Evolutionary conservation across 257 asterid genomes (phyloP), one percentile per base, ranked within the genome.

Genomic region (Thymus mandschuricus): DNA sequence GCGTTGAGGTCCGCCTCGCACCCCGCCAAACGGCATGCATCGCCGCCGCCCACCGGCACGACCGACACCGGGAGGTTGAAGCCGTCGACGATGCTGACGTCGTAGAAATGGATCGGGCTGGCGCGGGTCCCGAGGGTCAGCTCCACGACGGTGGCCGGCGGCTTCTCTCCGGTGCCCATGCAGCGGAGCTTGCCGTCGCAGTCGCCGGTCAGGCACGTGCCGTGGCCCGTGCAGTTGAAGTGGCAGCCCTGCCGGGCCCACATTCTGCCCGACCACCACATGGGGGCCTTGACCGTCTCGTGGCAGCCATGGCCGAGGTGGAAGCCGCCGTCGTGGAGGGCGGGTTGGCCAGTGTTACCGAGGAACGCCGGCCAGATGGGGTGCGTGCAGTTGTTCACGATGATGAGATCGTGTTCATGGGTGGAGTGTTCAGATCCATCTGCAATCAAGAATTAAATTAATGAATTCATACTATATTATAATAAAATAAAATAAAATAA

Each of bases 321-420:
- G 79, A 91, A 87, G 6, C 97, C 96, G 11, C 96, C 96, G 45
- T 70, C 79, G 63, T 52, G 75, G 1, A 76, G 86, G 0, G 88
- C 70, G 21, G 55, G 54, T 31, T 88, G 89, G 60, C 92, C 87
- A 69, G 84, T 75, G 46, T 74, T 81, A 5, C 40, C 40, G 4
- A 35, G 40, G 40, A 35, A 35, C 40, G 40, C 40, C 40, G 40
- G 40, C 40, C 40, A 35, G 40, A 35, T 35, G 40, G 3, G 12
- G 74, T 90, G 2, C 33, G 83, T 81, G 92, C 96, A 88, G 71
- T 87, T 87, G 85, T 91, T 91, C 34, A 75, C 88, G 30, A 91
- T 55, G 4, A 80, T 7, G 60, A 54, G 60, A 27, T 54, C 12
- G 60, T 21, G 60, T 21, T 54, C 12, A 15, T 59, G 69, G 88